A percentile compares a stretch with the other conserved stretches of the same genome.
Conservation (phyloP, 345 rosid genomes). For the Pistacia atlantica region DNA sequence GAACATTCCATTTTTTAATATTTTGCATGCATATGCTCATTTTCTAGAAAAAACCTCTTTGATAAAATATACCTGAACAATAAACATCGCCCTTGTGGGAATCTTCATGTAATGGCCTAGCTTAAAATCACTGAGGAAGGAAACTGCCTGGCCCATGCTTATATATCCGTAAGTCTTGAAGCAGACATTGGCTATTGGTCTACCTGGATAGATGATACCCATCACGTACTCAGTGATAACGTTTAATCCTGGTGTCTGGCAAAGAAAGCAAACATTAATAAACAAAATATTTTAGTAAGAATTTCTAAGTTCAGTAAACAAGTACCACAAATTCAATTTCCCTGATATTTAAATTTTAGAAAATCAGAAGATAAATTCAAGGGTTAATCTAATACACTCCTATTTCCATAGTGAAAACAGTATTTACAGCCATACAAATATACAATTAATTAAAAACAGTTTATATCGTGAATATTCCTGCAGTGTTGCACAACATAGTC, state of each 20-base stretch:
- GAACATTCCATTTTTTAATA: neutral
- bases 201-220: conserved; percentile 59
- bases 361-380: neutral
- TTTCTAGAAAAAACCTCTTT: too few relatives aligned
- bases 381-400: neutral
- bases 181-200: conserved; percentile 61
- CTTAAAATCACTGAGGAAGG: conserved; percentile 62
- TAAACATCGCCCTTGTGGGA: conserved; percentile 59
- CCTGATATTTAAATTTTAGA: neutral
- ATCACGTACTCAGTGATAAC: conserved; percentile 61
- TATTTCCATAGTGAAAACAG: neutral
- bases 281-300: neutral
- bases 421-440: neutral
- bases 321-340: neutral
- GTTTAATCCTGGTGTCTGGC: conserved; percentile 55
- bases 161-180: conserved; percentile 60
- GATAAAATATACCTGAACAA: conserved; percentile 39
- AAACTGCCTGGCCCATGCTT: conserved; percentile 59
- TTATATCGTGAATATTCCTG: neutral
- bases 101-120: conserved; percentile 66
- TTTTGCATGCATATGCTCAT: too few relatives aligned
- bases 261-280: neutral
- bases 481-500: neutral
- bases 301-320: neutral
- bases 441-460: neutral